Base-by-base conservation (phyloP, 306 rosid genomes). In the Oemleria cerasiformis region DNA sequence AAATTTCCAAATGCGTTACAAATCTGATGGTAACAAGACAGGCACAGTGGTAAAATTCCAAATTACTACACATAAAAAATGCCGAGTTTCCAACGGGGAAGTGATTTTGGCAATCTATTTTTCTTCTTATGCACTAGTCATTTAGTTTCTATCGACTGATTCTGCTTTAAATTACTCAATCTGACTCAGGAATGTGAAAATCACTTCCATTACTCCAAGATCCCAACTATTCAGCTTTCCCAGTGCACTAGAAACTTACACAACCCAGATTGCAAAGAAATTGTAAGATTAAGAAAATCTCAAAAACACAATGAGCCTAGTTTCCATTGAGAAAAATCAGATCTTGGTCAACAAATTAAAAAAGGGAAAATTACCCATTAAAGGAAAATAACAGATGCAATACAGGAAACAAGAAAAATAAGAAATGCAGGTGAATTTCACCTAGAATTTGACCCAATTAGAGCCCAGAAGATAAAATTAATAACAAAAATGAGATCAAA, bases 301-400 rank as follows among this genome's bases (percentile, higher is more conserved):
- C 11, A 56, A 25, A 14, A 20, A 56, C 42, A 40, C 53, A 63
- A 20, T 20, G 43, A n/a, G 48, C 49, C 45, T 30, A 30, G 36
- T 43, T 71, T 49, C 66, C 54, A 30, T 65, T 65, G 59, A 51
- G 64, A 63, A 49, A 73, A 69, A 51, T 80, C 83, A 84, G 91
- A 90, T 87, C 89, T 84, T 82, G 55, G 49, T 65, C 42, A 30
- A 77, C 67, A 74, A 39, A 49, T 56, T 0, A 25, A 53, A 80
- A 44, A 9, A 6, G 2, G 11, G 39, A 45, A 57, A 43, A 55
- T 34, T 9, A 8, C 8, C 36, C 39, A 19, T 40, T 20, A 40
- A 17, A 40, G 9, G 9, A 12, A 74, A 44, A 65, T 64, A 74
- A 63, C 19, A 57, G 48, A 75, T 70, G 75, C 80, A 77, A 79